phyloP scores from a whole-genome alignment of 1,284 basidiomycete species.

The Puccinia horiana region DNA sequence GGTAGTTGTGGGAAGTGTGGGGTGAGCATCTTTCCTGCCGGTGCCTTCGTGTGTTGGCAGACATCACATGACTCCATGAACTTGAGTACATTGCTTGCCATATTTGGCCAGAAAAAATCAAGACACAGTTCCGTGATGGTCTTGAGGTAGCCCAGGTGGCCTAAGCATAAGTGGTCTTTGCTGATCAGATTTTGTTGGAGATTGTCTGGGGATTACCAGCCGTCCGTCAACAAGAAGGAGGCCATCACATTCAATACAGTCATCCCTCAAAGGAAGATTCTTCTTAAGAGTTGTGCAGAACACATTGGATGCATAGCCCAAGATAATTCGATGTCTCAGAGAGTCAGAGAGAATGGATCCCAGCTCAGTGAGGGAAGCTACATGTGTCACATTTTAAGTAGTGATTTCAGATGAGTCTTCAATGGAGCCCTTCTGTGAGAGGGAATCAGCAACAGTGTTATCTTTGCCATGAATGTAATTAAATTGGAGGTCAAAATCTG shows the following conservation, averaged over 20 bases:
- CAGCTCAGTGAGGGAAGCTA: neutral
- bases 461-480: constrained; percentile 59
- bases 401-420: neutral
- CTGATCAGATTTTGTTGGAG: no score
- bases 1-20: constrained; percentile 14
- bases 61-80: constrained; percentile 22
- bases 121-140: constrained; percentile 55
- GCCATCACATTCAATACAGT: neutral
- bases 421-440: constrained; percentile 54
- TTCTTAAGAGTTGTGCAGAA: no score
- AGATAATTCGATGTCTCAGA: constrained; percentile 54
- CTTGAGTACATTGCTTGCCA: constrained; percentile 51
- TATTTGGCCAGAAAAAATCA: constrained; percentile 61
- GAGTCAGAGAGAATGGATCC: constrained; percentile 35
- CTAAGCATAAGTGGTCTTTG: no score
- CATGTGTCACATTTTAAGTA: neutral
- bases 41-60: constrained; percentile 49
- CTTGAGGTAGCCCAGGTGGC: no score
- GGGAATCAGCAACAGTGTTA: constrained; percentile 59
- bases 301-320: no score
- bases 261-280: no score
- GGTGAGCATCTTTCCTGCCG: constrained; percentile 26
- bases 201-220: no score
- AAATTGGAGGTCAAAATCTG: constrained; percentile 56
- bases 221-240: neutral